Base-by-base conservation (phyloP, 164 flowering plant species). In the Annona squamosa region DNA sequence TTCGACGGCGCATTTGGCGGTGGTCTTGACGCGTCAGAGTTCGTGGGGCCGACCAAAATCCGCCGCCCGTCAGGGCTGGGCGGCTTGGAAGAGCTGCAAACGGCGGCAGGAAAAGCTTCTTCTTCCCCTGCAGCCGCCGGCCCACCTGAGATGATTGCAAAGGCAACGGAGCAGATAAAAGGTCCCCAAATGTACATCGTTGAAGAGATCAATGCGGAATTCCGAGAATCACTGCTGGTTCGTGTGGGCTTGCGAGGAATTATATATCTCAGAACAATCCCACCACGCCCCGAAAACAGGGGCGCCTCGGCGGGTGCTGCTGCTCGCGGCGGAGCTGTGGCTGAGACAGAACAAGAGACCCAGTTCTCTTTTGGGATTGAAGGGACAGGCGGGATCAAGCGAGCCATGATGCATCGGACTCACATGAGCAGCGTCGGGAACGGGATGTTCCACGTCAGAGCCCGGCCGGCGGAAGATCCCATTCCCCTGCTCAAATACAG, bases 11-110 rank as follows among this genome's bases (percentile, higher is more conserved):
- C 99, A 56, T 94, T 91, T 86, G 99, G 99, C 74, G 99, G 99
- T 6, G 98, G 99, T 63, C 80, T 94, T 83, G 99, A 94, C 83
- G 90, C 94, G 0, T 92, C 99, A 0, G 99, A 92, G 83, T 94
- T 86, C 79, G 87, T 94, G 13, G 97, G 86, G 5, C 48, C 90
- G 0, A 83, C 77, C 69, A 91, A 94, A 75, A 78, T 83, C 62
- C 63, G 76, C 0, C 89, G 84, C 76, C 48, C 79, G 17, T 73
- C 89, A 17, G 80, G 76, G 17, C 67, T 94, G 73, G 91, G 94
- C 72, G 99, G 98, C 70, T 87, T 94, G 74, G 99, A 94, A 65
- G 79, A 85, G 62, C 76, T 93, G 71, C 86, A 87, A 45, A 80
- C 97, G 7, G 90, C 88, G 26, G 90, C 79, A 67, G 43, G 81